Evolutionary conservation across 345 rosid genomes (phyloP).

Genomic region (Conringia planisiliqua): DNA sequence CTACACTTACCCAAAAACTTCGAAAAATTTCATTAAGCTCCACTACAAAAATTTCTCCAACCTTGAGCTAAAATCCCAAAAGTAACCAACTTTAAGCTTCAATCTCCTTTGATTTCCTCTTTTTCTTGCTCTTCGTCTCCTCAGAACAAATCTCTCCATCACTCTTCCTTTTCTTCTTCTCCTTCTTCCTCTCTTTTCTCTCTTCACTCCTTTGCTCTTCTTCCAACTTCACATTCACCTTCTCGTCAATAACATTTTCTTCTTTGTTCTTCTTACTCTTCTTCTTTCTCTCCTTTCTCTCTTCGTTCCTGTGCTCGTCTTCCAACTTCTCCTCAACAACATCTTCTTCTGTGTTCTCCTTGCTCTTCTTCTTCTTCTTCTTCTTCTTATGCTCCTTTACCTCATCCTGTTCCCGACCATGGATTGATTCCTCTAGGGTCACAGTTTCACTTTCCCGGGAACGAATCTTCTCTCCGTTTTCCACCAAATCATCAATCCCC

Average conservation of each 20-base stretch:
- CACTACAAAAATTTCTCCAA: constrained; percentile 7
- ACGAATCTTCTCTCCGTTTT: constrained; percentile 11
- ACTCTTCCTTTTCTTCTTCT: neutral
- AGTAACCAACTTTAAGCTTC: constrained; percentile 19
- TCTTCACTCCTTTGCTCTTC: constrained; percentile 13
- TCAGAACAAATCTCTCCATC: constrained; percentile 16
- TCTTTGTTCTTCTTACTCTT: constrained; percentile 18
- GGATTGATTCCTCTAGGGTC: constrained; percentile 7
- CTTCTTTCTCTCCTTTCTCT: neutral
- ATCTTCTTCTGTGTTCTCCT: constrained; percentile 16
- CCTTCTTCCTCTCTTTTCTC: constrained; percentile 1
- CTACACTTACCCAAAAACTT: neutral
- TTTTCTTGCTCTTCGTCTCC: constrained; percentile 42
- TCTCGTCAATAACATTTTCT: constrained; percentile 11
- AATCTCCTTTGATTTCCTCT: constrained; percentile 31
- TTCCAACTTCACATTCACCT: neutral
- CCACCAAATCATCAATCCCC: constrained; percentile 8
- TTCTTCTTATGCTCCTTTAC: neutral
- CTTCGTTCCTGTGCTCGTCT: constrained; percentile 10
- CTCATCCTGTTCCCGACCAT: neutral
- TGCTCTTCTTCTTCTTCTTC: constrained; percentile 21
- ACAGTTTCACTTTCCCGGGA: neutral
- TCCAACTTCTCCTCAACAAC: constrained; percentile 17
- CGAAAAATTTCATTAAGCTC: neutral
- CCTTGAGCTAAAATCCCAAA: constrained; percentile 7